Conservation (phyloP, 768 basidiomycete species). For the Piloderma croceum region DNA sequence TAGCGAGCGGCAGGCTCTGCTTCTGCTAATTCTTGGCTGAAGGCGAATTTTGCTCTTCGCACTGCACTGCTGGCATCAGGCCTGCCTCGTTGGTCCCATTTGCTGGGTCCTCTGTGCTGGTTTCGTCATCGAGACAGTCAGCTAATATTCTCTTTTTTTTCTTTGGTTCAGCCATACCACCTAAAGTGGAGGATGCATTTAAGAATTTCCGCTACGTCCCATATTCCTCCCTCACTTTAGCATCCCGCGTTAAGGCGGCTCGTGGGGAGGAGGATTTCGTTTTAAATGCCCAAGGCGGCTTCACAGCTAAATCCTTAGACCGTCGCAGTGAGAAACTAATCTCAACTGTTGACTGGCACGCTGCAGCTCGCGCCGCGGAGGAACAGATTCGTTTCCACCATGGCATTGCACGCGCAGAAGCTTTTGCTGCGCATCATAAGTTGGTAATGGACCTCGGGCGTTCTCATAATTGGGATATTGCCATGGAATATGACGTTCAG, state of each 20-base stretch:
- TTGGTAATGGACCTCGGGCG: slow-evolving; percentile 5
- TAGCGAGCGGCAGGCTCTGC: too few relatives aligned
- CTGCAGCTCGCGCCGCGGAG: slow-evolving; percentile 13
- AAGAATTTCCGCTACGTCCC: slow-evolving; percentile 15
- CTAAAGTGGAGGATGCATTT: slow-evolving; percentile 15
- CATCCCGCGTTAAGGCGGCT: slow-evolving; percentile 9
- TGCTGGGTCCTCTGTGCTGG: neutral
- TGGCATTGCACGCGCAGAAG: slow-evolving; percentile 1
- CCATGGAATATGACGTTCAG: too few relatives aligned
- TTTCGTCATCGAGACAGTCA: too few relatives aligned
- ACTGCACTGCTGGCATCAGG: neutral
- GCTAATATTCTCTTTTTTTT: neutral
- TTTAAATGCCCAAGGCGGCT: slow-evolving; percentile 6
- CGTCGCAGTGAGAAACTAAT: slow-evolving; percentile 14
- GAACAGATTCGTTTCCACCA: slow-evolving; percentile 2
- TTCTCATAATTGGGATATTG: too few relatives aligned
- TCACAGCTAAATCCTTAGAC: slow-evolving; percentile 15
- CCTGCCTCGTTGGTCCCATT: neutral
- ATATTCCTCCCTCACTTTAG: slow-evolving; percentile 15
- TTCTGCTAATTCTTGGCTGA: neutral
- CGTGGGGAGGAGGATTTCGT: slow-evolving; percentile 15
- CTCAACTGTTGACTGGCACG: too few relatives aligned
- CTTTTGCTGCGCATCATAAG: too few relatives aligned
- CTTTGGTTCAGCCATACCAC: slow-evolving; percentile 16
- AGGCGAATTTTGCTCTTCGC: neutral